phyloP scores from a whole-genome alignment of 345 rosid species.

The Dipteronia sinensis region DNA sequence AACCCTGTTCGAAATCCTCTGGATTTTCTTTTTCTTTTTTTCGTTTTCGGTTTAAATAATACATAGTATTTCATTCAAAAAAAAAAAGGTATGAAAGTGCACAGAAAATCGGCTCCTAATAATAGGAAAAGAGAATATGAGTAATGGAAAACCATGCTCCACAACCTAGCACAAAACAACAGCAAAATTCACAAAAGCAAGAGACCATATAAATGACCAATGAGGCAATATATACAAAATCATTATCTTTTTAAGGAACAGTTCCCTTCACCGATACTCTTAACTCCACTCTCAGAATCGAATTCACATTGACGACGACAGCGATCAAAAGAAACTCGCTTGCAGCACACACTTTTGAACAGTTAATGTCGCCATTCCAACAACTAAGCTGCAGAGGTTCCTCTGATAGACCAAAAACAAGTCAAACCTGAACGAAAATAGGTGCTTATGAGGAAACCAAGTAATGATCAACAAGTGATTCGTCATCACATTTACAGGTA shows the following conservation, averaged over 20 bases:
- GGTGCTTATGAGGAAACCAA: neutral
- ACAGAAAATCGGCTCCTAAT: neutral
- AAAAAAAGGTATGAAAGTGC: slow-evolving; percentile 8
- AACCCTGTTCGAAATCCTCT: neutral
- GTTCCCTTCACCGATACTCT: neutral
- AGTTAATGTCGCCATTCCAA: neutral
- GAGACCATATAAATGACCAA: neutral
- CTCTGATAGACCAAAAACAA: neutral
- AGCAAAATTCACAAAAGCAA: neutral
- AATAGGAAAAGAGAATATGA: neutral
- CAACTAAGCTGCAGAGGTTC: slow-evolving; percentile 8
- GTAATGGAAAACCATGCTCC: neutral
- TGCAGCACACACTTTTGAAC: neutral
- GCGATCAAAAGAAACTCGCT: neutral
- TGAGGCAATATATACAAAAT: slow-evolving; percentile 11
- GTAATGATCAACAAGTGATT: neutral
- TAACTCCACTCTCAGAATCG: neutral
- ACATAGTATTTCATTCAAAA: slow-evolving; percentile 11
- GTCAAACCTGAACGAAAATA: slow-evolving; percentile 3
- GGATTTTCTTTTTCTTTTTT: neutral
- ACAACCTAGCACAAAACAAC: neutral
- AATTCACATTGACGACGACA: neutral
- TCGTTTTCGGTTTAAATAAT: neutral
- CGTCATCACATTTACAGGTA: neutral
- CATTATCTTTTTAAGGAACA: slow-evolving; percentile 4